Conservation (phyloP, 2,329 filamentous ascomycete species). For the Talaromyces verruculosus region DNA sequence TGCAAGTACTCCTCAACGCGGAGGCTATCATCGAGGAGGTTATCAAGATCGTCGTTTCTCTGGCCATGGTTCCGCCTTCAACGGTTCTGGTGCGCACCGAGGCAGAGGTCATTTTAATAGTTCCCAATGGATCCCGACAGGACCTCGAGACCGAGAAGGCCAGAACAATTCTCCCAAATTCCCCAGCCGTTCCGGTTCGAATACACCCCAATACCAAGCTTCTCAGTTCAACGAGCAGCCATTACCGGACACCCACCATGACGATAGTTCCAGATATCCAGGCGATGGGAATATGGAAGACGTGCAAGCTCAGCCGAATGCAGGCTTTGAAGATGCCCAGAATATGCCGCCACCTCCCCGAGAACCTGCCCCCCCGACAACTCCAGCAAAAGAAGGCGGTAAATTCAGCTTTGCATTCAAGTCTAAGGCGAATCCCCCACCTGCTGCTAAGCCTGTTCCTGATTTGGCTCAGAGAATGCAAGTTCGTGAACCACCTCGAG, state of each 20-base stretch:
- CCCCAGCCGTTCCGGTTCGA: slow-evolving; percentile 33
- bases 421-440: slow-evolving; percentile 63
- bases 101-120: slow-evolving; percentile 65
- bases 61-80: slow-evolving; percentile 47
- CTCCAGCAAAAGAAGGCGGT: slow-evolving; percentile 51
- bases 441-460: slow-evolving; percentile 53
- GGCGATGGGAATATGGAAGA: slow-evolving; percentile 67
- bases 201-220: slow-evolving; percentile 24
- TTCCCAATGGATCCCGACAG: slow-evolving; percentile 67
- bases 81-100: slow-evolving; percentile 45
- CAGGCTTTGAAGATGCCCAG: slow-evolving; percentile 41
- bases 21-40: slow-evolving; percentile 62
- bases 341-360: slow-evolving; percentile 58
- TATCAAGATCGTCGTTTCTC: slow-evolving; percentile 52
- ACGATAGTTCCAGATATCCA: slow-evolving; percentile 51
- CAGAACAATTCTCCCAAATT: slow-evolving; percentile 43
- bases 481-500: slow-evolving; percentile 41
- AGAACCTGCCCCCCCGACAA: slow-evolving; percentile 53
- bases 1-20: slow-evolving; percentile 51
- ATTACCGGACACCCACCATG: slow-evolving; percentile 35
- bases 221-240: slow-evolving; percentile 32
- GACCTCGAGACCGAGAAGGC: slow-evolving; percentile 54
- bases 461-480: slow-evolving; percentile 52
- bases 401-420: slow-evolving; percentile 97
- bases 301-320: slow-evolving; percentile 52